Evolutionary conservation across 345 rosid genomes (phyloP), one percentile per base, ranked within the genome.

Genomic region (Salix viminalis): DNA sequence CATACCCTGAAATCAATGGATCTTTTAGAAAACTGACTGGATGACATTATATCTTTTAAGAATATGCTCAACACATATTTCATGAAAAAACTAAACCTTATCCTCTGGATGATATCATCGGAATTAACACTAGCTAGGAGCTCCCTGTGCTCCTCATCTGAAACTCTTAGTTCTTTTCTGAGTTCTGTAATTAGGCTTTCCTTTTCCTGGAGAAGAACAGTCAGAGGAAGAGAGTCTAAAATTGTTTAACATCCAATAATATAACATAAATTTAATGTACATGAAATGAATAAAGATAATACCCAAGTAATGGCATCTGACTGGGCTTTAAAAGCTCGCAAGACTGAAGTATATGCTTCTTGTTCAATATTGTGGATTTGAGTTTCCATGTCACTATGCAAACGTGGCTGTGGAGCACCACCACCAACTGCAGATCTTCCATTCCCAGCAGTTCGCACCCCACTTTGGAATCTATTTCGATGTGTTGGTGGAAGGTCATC

Each of bases 291-390:
- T 32, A 16, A 6, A 14, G 64, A 66, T 13, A 78, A 81, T 92
- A 96, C 99, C 99, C 98, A 96, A 79, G 98, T 86, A 72, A 96
- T 89, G 78, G 97, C 98, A 79, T 96, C 98, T 48, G 99, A 90
- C 83, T 92, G 98, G 78, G 99, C 99, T 86, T 91, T 94, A 77
- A 96, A 96, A 42, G 99, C 99, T 73, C 98, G 92, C 74, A 96
- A 86, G 60, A 96, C 90, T 1, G 96, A 88, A 81, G 87, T 80
- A 77, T 96, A 96, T 9, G 99, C 97, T 77, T 96, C 98, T 85
- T 90, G 97, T 86, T 96, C 98, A 70, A 96, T 88, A 78, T 79
- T 84, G 87, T 92, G 94, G 80, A 96, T 94, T 79, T 91, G 95
- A 80, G 89, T 91, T 89, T 92, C 97, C 98, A 94, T 90, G 79